Evolutionary conservation across 1,284 basidiomycete genomes (phyloP).

Genomic region (Ceratorhiza oryzae-sativae): DNA sequence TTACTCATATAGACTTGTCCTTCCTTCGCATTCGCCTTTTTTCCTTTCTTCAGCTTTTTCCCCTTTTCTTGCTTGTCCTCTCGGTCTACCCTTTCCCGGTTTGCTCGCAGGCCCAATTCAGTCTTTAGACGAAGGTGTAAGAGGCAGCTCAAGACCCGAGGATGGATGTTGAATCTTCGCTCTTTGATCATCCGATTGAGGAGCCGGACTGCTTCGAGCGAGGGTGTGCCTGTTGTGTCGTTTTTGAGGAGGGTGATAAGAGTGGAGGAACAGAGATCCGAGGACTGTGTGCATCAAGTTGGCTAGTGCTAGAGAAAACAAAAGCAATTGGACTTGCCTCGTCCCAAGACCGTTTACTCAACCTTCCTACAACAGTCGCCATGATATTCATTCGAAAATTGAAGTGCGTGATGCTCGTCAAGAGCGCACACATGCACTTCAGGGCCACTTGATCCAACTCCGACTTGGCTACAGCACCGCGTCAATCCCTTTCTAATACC

Average conservation of each 20-base stretch:
- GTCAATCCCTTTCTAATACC: slow-evolving; percentile 26
- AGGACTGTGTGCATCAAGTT: slow-evolving; percentile 60
- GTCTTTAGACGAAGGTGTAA: slow-evolving; percentile 86
- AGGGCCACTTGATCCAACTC: slow-evolving; percentile 77
- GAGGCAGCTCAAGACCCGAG: slow-evolving; percentile 86
- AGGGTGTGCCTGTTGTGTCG: slow-evolving; percentile 80
- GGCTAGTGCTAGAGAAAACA: background rate
- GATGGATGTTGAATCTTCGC: slow-evolving; percentile 87
- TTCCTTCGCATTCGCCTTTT: slow-evolving; percentile 62
- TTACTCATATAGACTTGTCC: slow-evolving; percentile 83
- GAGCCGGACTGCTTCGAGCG: slow-evolving; percentile 88
- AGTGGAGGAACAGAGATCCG: slow-evolving; percentile 81
- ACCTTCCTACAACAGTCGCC: slow-evolving; percentile 80
- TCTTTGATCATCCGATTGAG: slow-evolving; percentile 98
- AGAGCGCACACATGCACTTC: slow-evolving; percentile 86
- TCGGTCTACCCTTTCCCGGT: slow-evolving; percentile 60
- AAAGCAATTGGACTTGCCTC: slow-evolving; percentile 59
- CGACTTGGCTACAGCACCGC: slow-evolving; percentile 44
- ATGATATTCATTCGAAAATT: slow-evolving; percentile 96
- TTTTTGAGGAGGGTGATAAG: slow-evolving; percentile 81
- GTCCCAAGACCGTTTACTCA: slow-evolving; percentile 90
- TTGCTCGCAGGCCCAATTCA: slow-evolving; percentile 80
- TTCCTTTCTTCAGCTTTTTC: slow-evolving; percentile 56
- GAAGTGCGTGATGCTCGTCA: slow-evolving; percentile 90
- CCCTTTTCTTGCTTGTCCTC: slow-evolving; percentile 61